These are phyloP conservation scores for Calocybe gangraenosa DNA, from an alignment of 768 basidiomycete species.

Conservation along the genomic window DNA sequence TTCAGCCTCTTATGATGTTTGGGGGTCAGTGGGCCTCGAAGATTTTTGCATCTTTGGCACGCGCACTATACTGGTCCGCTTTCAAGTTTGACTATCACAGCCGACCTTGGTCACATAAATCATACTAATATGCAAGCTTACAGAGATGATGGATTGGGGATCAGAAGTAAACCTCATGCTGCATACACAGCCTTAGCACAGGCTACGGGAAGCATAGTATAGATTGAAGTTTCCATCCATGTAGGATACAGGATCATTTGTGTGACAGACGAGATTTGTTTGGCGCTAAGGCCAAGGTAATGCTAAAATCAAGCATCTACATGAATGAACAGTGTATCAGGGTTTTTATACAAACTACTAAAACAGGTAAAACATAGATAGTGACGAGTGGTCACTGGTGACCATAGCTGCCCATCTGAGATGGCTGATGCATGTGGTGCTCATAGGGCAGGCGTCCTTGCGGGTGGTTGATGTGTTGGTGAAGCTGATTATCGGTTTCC, in stretches of 20 bases:
- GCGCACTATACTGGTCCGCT: conserved; percentile 50
- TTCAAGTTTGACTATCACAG: conserved; percentile 43
- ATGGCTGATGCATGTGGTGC: conserved; percentile 22
- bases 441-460: conserved; percentile 27
- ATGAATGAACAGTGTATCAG: too few relatives aligned
- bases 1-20: conserved; percentile 53
- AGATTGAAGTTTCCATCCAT: too few relatives aligned
- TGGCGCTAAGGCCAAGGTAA: too few relatives aligned
- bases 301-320: too few relatives aligned
- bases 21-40: conserved; percentile 55
- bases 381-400: conserved; percentile 24
- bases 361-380: too few relatives aligned
- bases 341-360: too few relatives aligned
- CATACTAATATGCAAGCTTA: conserved; percentile 7
- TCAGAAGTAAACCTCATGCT: conserved; percentile 40
- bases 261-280: too few relatives aligned
- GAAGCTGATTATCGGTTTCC: conserved; percentile 20
- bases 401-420: conserved; percentile 24
- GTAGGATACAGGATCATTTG: too few relatives aligned
- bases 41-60: conserved; percentile 48
- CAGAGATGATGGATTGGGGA: conserved; percentile 45
- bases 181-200: too few relatives aligned
- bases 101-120: neutral
- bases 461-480: conserved; percentile 19
- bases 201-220: too few relatives aligned